Percentiles rank a stretch among this genome's conserved stretches.
phyloP scores from a whole-genome alignment of 208 protist genomes.

The Naegleria fowleri region DNA sequence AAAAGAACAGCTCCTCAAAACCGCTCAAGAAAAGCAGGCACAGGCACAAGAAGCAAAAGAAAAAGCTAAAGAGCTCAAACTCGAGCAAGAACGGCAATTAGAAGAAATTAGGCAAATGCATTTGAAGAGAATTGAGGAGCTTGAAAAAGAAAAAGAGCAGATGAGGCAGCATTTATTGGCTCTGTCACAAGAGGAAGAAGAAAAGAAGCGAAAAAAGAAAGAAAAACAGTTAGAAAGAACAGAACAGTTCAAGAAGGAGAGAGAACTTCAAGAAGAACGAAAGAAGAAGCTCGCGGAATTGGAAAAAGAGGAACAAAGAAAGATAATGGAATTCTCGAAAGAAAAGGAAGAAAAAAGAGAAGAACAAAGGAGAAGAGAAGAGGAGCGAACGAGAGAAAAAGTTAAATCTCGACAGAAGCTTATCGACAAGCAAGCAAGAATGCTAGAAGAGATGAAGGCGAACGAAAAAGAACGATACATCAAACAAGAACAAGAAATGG shows the following conservation, averaged over 20 bases:
- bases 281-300: too few species aligned
- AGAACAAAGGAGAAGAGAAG: slow-evolving; percentile 12
- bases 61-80: background rate
- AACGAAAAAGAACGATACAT: background rate
- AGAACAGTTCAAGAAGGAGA: background rate
- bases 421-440: background rate
- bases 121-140: background rate
- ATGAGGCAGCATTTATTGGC: background rate
- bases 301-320: background rate
- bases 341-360: background rate
- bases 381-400: background rate
- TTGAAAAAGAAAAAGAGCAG: background rate
- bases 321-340: background rate
- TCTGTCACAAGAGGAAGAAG: background rate
- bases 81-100: background rate
- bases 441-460: background rate
- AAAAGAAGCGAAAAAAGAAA: background rate
- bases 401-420: background rate
- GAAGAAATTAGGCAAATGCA: background rate
- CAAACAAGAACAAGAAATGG: slow-evolving; percentile 2
- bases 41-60: background rate
- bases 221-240: background rate
- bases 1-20: background rate
- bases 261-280: background rate
- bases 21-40: background rate